These are phyloP conservation scores for Cicer arietinum DNA, from an alignment of 306 rosid species.

Conservation along the genomic window DNA sequence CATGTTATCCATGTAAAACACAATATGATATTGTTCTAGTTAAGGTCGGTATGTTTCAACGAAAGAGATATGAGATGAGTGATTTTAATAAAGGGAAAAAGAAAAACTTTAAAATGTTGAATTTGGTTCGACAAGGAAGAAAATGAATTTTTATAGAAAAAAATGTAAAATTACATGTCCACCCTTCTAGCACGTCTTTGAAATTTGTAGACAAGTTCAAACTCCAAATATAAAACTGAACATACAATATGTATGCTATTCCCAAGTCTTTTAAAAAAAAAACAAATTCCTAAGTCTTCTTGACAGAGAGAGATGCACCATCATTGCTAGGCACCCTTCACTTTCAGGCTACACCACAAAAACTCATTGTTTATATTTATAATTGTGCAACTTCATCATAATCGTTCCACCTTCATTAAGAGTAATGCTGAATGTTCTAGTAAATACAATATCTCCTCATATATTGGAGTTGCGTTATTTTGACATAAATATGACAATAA, in stretches of 20 bases:
- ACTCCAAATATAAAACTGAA: neutral
- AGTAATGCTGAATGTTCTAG: neutral
- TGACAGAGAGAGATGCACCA: neutral
- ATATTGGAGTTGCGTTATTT: no score
- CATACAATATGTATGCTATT: neutral
- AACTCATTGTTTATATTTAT: neutral
- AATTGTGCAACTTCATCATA: conserved; percentile 1
- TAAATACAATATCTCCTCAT: neutral
- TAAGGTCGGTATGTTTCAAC: no score
- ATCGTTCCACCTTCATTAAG: conserved; percentile 11
- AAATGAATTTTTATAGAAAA: no score
- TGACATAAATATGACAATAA: no score
- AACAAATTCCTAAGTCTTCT: neutral
- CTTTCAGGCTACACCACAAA: neutral
- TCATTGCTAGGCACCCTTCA: neutral
- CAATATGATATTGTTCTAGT: no score
- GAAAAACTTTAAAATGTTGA: no score
- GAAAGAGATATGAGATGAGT: no score
- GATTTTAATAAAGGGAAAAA: no score
- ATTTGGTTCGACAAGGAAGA: no score
- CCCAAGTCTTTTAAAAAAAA: no score
- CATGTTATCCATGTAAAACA: no score
- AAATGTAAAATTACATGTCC: no score
- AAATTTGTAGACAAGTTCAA: neutral
- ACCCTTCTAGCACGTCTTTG: neutral